Evolutionary conservation across 345 rosid species (phyloP), one percentile per base, ranked within the genome.

Genomic region (Draba incana): DNA sequence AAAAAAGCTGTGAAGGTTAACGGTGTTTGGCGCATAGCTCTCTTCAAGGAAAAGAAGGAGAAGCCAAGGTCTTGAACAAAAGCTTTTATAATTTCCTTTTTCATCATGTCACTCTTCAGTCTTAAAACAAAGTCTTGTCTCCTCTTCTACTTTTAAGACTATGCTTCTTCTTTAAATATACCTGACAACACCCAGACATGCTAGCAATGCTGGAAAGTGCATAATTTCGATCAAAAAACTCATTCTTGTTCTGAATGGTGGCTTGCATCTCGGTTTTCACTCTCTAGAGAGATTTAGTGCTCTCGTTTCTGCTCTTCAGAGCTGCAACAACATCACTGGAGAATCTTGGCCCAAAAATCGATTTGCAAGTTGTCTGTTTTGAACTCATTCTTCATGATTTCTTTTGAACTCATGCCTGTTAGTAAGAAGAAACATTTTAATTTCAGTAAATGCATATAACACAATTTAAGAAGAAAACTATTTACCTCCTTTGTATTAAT

Each of bases 111-210:
- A 20, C 20, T 20, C 1, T 20, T 20, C 20, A 20, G 20, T 20
- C 20, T 20, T 20, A 20, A 20, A 20, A 20, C 20, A 0, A 20
- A 20, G 1, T 20, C 20, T 20, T 20, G 20, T 20, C 20, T 20
- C 20, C 20, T 20, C 20, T 20, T 20, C 20, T 20, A 20, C 20
- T 20, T 20, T 20, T 20, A 20, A 20, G 20, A 20, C 1, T 20
- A 0, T 20, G 20, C 20, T 20, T 20, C 20, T 20, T 20, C 20
- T 20, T n/a, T n/a, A 8, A 64, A 62, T 28, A 64, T 77, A 88
- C 98, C 92, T 93, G 94, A 79, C 98, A 90, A 73, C 97, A 87
- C 3, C 97, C 97, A 47, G 98, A 90, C 90, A 90, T 78, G 84
- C 94, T 93, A 28, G 97, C 85, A 57, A 93, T 81, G 80, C 92